Evolutionary conservation across 495 filamentous ascomycete species (phyloP), one percentile per base, ranked within the genome.

Genomic region (Neurospora sp.): DNA sequence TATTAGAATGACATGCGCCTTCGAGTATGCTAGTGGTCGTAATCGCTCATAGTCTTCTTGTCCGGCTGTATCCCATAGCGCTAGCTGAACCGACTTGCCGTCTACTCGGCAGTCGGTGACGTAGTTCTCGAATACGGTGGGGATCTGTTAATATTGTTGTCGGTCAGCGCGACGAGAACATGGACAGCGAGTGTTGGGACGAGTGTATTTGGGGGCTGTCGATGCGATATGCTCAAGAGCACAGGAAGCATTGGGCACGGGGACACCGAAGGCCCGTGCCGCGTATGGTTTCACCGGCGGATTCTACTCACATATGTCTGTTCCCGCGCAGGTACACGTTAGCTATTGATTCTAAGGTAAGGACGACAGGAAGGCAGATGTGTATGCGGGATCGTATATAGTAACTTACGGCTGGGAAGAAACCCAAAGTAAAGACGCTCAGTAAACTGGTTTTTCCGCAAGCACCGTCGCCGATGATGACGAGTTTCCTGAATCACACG

Each of bases 111-210:
- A 98, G 85, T 99, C 96, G 76, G 96, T 98, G 72, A 99, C 96
- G 79, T 99, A 99, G 86, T 98, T 99, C 83, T 99, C 96, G 84
- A 99, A 99, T 49, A 99, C 96, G 75, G 96, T 99, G 0, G 96
- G 96, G 54, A 98, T 96, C 91, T 99, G 90, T 62, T 40, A 42
- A 37, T 62, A 38, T 62, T 41, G 42, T 39, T 70, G 3, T 11
- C 37, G 39, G 76, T 74, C 38, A 76, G 73, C 70, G 20, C 27
- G 27, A 18, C 54, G 54, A 7, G 54, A 66, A 66, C 54, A 35
- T 66, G 54, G 27, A 37, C 31, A 35, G 54, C 54, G 49, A 35
- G 27, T 31, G 12, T 9, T 9, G 14, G 14, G 23, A 35, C 54
- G 27, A 8, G 6, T 35, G 54, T 66, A 31, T 27, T 27, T 35